Conservation (phyloP, 2,329 filamentous ascomycete genomes). For the Coniochaeta sp. region DNA sequence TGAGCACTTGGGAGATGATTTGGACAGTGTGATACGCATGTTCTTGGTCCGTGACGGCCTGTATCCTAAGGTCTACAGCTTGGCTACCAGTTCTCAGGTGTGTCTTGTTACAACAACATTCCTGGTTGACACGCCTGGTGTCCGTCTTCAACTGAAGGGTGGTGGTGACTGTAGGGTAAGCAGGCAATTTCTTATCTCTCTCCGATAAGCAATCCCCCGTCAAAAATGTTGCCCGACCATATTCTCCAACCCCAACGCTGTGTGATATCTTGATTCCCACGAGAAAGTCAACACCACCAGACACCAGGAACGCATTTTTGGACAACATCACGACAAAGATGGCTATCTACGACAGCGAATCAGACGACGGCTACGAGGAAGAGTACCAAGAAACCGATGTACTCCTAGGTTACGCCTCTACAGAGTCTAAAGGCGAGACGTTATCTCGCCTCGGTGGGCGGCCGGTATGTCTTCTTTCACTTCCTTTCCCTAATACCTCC, state of each 20-base stretch:
- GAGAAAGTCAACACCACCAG: background rate
- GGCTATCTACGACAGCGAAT: slow-evolving; percentile 82
- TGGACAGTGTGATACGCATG: background rate
- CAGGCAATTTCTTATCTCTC: background rate
- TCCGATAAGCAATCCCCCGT: slow-evolving; percentile 12
- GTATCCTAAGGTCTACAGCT: no score
- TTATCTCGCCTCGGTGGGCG: slow-evolving; percentile 83
- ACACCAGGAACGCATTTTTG: background rate
- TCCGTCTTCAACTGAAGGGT: no score
- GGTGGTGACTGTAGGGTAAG: background rate
- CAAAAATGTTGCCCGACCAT: slow-evolving; percentile 15
- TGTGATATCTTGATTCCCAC: background rate
- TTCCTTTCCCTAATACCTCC: background rate
- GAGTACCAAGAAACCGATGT: slow-evolving; percentile 78
- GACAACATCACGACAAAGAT: slow-evolving; percentile 32
- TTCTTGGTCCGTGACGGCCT: no score
- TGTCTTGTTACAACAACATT: no score
- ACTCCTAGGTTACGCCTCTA: slow-evolving; percentile 80
- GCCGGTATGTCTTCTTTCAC: slow-evolving; percentile 55
- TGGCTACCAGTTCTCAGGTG: no score
- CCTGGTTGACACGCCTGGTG: no score
- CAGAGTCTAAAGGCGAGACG: slow-evolving; percentile 70
- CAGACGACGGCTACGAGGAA: slow-evolving; percentile 61
- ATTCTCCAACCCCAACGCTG: slow-evolving; percentile 7
- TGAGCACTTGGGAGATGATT: background rate